Evolutionary conservation across 768 basidiomycete genomes (phyloP).

Genomic region (Tricholoma furcatifolium): DNA sequence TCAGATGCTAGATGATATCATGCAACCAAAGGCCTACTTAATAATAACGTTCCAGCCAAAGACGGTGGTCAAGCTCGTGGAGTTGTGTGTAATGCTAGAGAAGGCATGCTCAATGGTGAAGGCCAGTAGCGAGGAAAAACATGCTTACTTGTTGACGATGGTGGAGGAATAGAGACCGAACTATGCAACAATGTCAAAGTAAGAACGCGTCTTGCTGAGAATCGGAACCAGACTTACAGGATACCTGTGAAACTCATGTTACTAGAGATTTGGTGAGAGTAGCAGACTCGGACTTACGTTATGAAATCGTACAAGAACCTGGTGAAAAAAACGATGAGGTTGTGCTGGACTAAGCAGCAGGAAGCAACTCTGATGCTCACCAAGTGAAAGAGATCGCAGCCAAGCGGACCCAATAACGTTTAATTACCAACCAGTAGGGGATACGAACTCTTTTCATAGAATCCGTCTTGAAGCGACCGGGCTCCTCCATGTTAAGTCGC

Average conservation of each 20-base stretch:
- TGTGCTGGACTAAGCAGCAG: neutral
- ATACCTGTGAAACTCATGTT: constrained; percentile 39
- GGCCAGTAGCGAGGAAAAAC: neutral
- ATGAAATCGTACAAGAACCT: constrained; percentile 3
- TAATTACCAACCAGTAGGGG: constrained; percentile 75
- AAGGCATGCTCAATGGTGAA: neutral
- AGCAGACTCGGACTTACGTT: constrained; percentile 35
- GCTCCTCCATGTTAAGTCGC: constrained; percentile 85
- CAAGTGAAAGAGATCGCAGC: constrained; percentile 76
- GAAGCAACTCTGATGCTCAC: constrained; percentile 32
- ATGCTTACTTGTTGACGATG: constrained; percentile 59
- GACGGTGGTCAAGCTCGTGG: constrained; percentile 51
- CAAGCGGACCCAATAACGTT: constrained; percentile 77
- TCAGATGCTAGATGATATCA: constrained; percentile 11
- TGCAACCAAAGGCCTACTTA: constrained; percentile 48
- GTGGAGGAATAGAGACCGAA: constrained; percentile 83
- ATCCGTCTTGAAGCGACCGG: constrained; percentile 67
- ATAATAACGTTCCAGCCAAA: constrained; percentile 88
- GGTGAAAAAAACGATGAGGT: neutral
- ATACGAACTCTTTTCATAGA: constrained; percentile 75
- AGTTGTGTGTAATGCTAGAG: constrained; percentile 56
- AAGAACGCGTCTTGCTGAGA: neutral
- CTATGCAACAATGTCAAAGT: constrained; percentile 28
- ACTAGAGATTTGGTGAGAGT: neutral
- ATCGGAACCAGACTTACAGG: constrained; percentile 43